phyloP scores from a whole-genome alignment of 2,329 filamentous ascomycete genomes.

The Cladosporium velox region DNA sequence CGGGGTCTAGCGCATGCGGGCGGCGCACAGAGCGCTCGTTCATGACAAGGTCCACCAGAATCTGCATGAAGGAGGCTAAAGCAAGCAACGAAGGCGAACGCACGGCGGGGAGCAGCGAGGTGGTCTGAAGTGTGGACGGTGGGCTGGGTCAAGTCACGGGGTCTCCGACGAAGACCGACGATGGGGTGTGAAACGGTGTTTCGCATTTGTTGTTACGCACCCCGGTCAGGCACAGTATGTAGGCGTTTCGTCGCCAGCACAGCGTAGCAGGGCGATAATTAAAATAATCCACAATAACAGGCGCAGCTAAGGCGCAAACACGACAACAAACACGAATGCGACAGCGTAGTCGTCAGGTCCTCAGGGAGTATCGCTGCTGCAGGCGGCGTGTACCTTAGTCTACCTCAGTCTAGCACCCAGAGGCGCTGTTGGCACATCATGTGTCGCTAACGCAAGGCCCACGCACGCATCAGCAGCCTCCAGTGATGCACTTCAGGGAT shows the following conservation, averaged over 20 bases:
- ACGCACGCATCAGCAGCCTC: neutral
- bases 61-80: slow-evolving; percentile 13
- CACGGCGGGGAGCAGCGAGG: neutral
- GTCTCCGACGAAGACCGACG: neutral
- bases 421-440: neutral
- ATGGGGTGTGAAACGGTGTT: neutral
- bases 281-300: neutral
- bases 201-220: neutral
- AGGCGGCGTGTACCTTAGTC: neutral
- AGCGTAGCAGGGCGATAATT: neutral
- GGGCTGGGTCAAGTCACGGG: neutral
- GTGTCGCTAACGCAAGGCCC: slow-evolving; percentile 13
- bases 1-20: slow-evolving; percentile 18
- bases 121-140: too few species aligned
- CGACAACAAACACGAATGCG: neutral
- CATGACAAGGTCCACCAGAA: slow-evolving; percentile 14
- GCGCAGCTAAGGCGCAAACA: neutral
- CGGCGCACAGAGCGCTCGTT: slow-evolving; percentile 16
- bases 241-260: neutral
- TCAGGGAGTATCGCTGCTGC: slow-evolving; percentile 15
- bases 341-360: slow-evolving; percentile 7
- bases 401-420: neutral
- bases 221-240: neutral
- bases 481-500: slow-evolving; percentile 14
- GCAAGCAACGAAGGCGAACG: neutral